A percentile compares a stretch with the other conserved stretches of the same genome.
Conservation (phyloP, 495 filamentous ascomycete species). For the Aspergillus haitiensis region DNA sequence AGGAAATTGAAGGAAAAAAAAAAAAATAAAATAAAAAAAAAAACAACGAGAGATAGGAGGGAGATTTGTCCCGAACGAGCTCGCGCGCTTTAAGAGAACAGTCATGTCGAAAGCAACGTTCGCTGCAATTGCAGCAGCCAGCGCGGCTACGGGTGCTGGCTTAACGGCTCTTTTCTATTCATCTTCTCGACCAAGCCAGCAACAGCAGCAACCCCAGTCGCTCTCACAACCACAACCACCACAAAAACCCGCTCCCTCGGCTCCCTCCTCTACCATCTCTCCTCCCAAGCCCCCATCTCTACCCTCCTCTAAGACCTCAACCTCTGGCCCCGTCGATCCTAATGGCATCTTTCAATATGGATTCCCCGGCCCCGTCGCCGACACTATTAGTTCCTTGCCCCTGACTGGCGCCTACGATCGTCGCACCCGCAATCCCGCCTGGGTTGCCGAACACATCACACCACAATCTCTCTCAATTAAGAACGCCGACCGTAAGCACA, state of each 20-base stretch:
- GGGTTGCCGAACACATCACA: conserved; percentile 98
- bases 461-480: conserved; percentile 72
- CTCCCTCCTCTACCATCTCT: conserved; percentile 42
- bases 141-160: conserved; percentile 85
- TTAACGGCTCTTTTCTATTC: conserved; percentile 77
- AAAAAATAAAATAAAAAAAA: too few relatives aligned
- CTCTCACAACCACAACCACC: conserved; percentile 34
- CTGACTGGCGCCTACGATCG: conserved; percentile 88
- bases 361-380: conserved; percentile 86
- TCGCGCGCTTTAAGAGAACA: too few relatives aligned
- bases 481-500: conserved; percentile 81
- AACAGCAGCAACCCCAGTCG: conserved; percentile 44
- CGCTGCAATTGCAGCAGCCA: conserved; percentile 83
- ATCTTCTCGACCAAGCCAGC: conserved; percentile 44
- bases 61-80: too few relatives aligned
- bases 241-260: conserved; percentile 31
- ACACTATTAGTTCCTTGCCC: conserved; percentile 71
- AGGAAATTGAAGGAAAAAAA: too few relatives aligned
- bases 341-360: conserved; percentile 93
- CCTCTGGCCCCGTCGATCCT: conserved; percentile 66
- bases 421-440: conserved; percentile 85
- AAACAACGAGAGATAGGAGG: too few relatives aligned
- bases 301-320: conserved; percentile 12
- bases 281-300: conserved; percentile 36
- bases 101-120: conserved; percentile 83